phyloP scores from a whole-genome alignment of 768 basidiomycete species.

The Lactarius vividus region DNA sequence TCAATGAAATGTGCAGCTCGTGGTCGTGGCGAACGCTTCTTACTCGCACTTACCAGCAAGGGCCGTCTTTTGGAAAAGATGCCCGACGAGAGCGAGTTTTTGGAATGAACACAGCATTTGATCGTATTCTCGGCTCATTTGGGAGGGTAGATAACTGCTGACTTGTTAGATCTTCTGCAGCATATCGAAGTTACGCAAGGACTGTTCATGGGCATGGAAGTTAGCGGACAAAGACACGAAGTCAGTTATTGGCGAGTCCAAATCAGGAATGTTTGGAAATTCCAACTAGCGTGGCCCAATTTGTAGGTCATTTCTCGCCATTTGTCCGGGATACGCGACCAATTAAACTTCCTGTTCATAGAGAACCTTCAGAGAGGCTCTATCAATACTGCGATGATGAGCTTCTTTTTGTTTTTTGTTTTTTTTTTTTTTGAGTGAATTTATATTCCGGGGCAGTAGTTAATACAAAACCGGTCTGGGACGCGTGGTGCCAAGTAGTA shows the following conservation, averaged over 20 bases:
- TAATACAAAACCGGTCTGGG: too few species aligned
- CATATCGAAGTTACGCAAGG: slow-evolving; percentile 85
- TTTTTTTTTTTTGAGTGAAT: too few species aligned
- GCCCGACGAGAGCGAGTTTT: too few species aligned
- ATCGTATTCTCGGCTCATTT: slow-evolving; percentile 51
- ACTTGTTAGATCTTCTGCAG: slow-evolving; percentile 39
- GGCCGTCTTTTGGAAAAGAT: too few species aligned
- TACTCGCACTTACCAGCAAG: too few species aligned
- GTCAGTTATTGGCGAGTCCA: slow-evolving; percentile 98
- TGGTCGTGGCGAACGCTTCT: too few species aligned
- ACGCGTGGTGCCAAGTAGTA: too few species aligned
- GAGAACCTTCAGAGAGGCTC: slow-evolving; percentile 95
- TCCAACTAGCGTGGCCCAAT: slow-evolving; percentile 95
- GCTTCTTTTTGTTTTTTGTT: too few species aligned
- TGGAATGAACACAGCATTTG: slow-evolving; percentile 31
- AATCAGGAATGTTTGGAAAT: slow-evolving; percentile 96
- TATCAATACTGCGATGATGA: slow-evolving; percentile 96
- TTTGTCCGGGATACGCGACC: slow-evolving; percentile 1
- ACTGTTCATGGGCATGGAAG: slow-evolving; percentile 92
- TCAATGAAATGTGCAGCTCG: too few species aligned
- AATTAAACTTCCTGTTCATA: slow-evolving; percentile 82
- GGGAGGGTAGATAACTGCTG: background rate
- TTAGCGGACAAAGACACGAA: slow-evolving; percentile 87
- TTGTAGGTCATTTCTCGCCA: slow-evolving; percentile 45
- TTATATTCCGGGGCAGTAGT: too few species aligned